Evolutionary conservation across 305 asterid genomes (phyloP).

Genomic region (Fraxinus latifolia): DNA sequence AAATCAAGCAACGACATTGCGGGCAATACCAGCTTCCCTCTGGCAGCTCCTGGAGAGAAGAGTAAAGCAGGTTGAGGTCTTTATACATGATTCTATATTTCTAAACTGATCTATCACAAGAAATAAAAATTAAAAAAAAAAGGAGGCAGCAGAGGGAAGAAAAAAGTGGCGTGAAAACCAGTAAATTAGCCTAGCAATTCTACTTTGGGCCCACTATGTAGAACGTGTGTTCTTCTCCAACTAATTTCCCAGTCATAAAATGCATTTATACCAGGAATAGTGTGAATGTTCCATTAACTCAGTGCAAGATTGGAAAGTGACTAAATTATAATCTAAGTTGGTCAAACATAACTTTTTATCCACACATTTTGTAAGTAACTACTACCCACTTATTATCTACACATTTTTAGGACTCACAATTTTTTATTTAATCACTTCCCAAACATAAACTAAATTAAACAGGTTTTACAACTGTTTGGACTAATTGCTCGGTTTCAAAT

Average conservation of each 20-base stretch:
- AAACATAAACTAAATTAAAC: not conserved
- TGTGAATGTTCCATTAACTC: not conserved
- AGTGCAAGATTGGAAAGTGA: not conserved
- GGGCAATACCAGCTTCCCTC: slow-evolving; percentile 64
- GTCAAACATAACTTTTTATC: not conserved
- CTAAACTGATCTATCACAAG: not conserved
- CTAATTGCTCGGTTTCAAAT: not conserved
- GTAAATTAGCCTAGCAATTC: slow-evolving; percentile 9
- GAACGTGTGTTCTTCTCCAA: not conserved
- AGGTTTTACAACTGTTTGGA: not conserved
- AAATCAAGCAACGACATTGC: slow-evolving; percentile 55
- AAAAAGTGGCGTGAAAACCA: not conserved
- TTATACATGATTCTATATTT: not conserved
- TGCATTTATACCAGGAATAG: not conserved
- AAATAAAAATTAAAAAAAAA: too few relatives aligned
- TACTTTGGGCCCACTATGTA: not conserved
- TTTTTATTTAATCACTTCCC: not conserved
- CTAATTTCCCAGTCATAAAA: not conserved
- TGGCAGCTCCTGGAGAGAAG: slow-evolving; percentile 42
- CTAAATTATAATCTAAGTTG: not conserved
- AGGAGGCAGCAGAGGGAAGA: not conserved
- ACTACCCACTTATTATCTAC: not conserved
- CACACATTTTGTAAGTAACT: not conserved
- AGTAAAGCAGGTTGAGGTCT: not conserved
- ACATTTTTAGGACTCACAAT: not conserved